Percentiles rank a stretch among this genome's conserved stretches.
Evolutionary conservation across 352 stramenopile genomes (phyloP).

Genomic region (Globisporangium rhizosaccharum): DNA sequence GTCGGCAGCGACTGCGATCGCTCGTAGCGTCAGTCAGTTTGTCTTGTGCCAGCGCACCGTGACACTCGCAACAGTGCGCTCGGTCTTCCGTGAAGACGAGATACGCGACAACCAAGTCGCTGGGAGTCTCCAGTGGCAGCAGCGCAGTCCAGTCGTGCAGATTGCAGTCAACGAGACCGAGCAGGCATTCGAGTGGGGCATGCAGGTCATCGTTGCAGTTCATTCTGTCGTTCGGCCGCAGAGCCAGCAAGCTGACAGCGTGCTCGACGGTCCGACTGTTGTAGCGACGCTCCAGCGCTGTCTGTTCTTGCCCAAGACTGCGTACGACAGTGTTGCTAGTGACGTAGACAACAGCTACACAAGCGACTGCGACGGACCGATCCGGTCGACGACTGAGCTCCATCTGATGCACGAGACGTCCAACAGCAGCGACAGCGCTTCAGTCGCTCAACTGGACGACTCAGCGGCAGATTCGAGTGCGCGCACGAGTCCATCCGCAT

Average conservation of each 20-base stretch:
- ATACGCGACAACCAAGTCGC: conserved; percentile 1
- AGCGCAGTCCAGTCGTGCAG: conserved; percentile 23
- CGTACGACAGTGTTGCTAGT: conserved; percentile 12
- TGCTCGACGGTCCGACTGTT: not conserved
- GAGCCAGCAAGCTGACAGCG: not conserved
- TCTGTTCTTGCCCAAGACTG: conserved; percentile 32
- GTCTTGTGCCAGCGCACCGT: conserved; percentile 10
- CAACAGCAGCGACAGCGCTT: not conserved
- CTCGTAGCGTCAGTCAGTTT: not conserved
- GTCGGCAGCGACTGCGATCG: conserved; percentile 9
- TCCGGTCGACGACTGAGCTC: conserved; percentile 1
- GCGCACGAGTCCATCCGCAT: too few relatives aligned
- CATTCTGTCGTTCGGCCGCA: conserved; percentile 12
- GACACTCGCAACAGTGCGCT: conserved; percentile 16
- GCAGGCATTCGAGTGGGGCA: conserved; percentile 27
- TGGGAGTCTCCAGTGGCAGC: conserved; percentile 20
- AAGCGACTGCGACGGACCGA: not conserved
- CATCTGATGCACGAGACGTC: not conserved
- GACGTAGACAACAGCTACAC: conserved; percentile 1
- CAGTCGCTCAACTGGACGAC: not conserved
- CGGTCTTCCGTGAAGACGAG: conserved; percentile 11
- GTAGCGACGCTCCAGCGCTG: conserved; percentile 8
- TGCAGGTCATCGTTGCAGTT: conserved; percentile 19
- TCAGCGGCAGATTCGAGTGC: not conserved
- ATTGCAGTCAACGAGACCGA: conserved; percentile 21